These are phyloP conservation scores for Eucalyptus curtisii DNA, from an alignment of 345 rosid species.

Conservation along the genomic window DNA sequence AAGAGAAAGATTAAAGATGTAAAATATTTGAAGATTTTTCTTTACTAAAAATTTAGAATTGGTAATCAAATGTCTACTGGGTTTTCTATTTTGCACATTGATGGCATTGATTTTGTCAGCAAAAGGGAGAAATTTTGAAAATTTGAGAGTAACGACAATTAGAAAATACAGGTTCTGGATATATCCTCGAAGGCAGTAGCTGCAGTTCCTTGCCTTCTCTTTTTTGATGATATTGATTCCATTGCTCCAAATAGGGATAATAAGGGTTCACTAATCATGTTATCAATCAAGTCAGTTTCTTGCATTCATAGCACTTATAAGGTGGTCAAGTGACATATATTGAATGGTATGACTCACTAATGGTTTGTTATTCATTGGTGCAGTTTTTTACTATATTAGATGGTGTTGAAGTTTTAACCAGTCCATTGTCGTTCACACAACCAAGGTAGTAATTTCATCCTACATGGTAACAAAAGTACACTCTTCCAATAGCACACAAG, in stretches of 20 bases:
- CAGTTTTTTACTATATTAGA: conserved; percentile 85
- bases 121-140: not conserved
- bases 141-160: not conserved
- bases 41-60: not conserved
- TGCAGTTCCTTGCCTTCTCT: conserved; percentile 82
- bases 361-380: not conserved
- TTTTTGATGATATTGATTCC: conserved; percentile 90
- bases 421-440: conserved; percentile 77
- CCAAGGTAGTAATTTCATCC: conserved; percentile 44
- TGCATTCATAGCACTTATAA: not conserved
- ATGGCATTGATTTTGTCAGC: not conserved
- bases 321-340: not conserved
- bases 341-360: not conserved
- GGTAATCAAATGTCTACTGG: not conserved
- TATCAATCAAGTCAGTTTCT: conserved; percentile 65
- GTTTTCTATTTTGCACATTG: not conserved
- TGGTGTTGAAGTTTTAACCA: conserved; percentile 79
- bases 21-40: not conserved
- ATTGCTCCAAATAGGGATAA: conserved; percentile 91
- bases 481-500: not conserved
- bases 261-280: conserved; percentile 77
- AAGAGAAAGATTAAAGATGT: not conserved
- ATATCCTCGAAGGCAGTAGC: conserved; percentile 76
- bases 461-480: not conserved
- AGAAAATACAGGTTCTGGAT: conserved; percentile 1